Percentiles rank a stretch among this genome's conserved stretches.
Conservation (phyloP, 2,329 filamentous ascomycete species). For the Leptographium flavum region DNA sequence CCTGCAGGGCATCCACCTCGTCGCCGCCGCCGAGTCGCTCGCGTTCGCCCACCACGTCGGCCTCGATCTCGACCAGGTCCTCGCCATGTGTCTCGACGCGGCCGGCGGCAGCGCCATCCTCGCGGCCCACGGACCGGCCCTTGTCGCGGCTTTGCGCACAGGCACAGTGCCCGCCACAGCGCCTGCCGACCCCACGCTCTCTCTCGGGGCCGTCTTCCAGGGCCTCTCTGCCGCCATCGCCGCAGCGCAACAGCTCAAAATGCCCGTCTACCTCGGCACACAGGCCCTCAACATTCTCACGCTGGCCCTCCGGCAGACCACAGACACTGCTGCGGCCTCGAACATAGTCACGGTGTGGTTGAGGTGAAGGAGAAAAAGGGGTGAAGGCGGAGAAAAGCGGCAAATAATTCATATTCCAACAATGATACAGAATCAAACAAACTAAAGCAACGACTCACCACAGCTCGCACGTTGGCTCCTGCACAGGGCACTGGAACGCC, state of each 20-base stretch:
- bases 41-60: slow-evolving; percentile 25
- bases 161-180: slow-evolving; percentile 12
- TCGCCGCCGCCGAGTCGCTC: slow-evolving; percentile 27
- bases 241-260: slow-evolving; percentile 27
- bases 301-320: slow-evolving; percentile 15
- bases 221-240: slow-evolving; percentile 23
- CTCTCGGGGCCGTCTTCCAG: slow-evolving; percentile 17
- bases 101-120: slow-evolving; percentile 28
- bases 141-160: slow-evolving; percentile 21
- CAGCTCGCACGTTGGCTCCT: slow-evolving; percentile 54
- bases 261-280: slow-evolving; percentile 25
- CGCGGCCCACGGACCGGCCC: slow-evolving; percentile 21
- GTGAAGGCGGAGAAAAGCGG: too few species aligned
- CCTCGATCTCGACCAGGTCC: slow-evolving; percentile 29
- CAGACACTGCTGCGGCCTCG: slow-evolving; percentile 9
- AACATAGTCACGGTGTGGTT: slow-evolving; percentile 16
- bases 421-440: neutral
- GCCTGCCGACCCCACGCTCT: slow-evolving; percentile 10
- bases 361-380: too few species aligned
- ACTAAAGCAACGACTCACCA: slow-evolving; percentile 38
- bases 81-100: slow-evolving; percentile 29
- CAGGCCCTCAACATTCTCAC: slow-evolving; percentile 24
- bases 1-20: slow-evolving; percentile 28
- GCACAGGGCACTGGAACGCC: slow-evolving; percentile 49
- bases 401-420: too few species aligned